Conservation (phyloP, 208 protist species). For the Leishmania martiniquensis region DNA sequence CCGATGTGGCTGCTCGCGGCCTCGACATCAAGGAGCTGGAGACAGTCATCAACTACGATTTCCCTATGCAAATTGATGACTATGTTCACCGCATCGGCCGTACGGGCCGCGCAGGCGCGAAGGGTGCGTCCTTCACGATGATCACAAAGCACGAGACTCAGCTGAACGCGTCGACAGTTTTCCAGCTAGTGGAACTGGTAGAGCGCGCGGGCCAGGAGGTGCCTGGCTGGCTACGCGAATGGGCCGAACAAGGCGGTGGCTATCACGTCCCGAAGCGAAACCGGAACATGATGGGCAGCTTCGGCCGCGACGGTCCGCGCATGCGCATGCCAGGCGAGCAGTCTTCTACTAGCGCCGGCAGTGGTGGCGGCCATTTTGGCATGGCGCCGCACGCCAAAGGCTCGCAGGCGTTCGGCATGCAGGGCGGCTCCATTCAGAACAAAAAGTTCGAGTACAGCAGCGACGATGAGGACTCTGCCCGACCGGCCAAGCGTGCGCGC, state of each 20-base stretch:
- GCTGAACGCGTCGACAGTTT: constrained; percentile 84
- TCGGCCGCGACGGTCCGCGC: constrained; percentile 42
- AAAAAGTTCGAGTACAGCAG: constrained; percentile 74
- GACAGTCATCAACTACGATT: constrained; percentile 99
- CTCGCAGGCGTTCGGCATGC: constrained; percentile 47
- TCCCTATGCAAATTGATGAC: constrained; percentile 99
- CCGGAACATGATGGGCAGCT: constrained; percentile 67
- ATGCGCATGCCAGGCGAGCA: constrained; percentile 55
- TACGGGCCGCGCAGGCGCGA: constrained; percentile 90
- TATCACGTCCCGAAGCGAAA: constrained; percentile 57
- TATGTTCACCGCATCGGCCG: constrained; percentile 98
- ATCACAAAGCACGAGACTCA: constrained; percentile 91
- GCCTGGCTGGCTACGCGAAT: constrained; percentile 78
- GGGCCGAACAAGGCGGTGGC: constrained; percentile 51
- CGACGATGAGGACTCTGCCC: constrained; percentile 52
- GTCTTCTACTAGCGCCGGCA: constrained; percentile 27
- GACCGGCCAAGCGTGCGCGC: constrained; percentile 41
- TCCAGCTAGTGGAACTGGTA: constrained; percentile 66
- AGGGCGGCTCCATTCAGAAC: constrained; percentile 39
- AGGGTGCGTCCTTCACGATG: constrained; percentile 86
- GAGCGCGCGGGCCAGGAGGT: constrained; percentile 76
- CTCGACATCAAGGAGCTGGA: constrained; percentile 99
- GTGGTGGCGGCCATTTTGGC: constrained; percentile 20
- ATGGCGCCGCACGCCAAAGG: constrained; percentile 30
- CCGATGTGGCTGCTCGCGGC: constrained; percentile 94